Percentiles rank a stretch among this genome's conserved stretches.
phyloP scores from a whole-genome alignment of 2,329 filamentous ascomycete genomes.

The Talaromyces sp. region DNA sequence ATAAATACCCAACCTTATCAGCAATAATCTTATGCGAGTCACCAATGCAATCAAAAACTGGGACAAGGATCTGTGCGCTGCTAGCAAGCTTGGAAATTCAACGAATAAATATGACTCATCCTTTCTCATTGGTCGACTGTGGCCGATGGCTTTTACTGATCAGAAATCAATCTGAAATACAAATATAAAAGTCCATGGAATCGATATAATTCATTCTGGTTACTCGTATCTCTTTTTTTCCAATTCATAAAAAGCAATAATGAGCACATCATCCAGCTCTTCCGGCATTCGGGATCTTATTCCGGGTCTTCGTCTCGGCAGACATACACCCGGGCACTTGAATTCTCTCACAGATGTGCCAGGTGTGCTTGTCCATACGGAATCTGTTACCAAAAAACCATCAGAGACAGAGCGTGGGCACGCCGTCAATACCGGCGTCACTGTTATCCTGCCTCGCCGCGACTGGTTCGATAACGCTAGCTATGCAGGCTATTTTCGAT shows the following conservation, averaged over 20 bases:
- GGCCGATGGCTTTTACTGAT: neutral
- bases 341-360: constrained; percentile 9
- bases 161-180: neutral
- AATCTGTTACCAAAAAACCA: neutral
- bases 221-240: neutral
- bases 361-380: constrained; percentile 6
- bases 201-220: neutral
- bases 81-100: neutral
- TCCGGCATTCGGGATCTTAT: constrained; percentile 3
- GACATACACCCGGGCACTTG: neutral
- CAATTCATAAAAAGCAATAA: neutral
- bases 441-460: constrained; percentile 4
- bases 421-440: constrained; percentile 8
- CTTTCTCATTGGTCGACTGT: neutral
- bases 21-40: constrained; percentile 39
- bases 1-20: too few relatives aligned
- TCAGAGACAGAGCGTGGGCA: constrained; percentile 2
- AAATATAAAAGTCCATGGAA: neutral
- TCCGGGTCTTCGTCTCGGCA: neutral
- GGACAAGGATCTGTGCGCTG: neutral
- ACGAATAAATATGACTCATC: neutral
- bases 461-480: constrained; percentile 8
- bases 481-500: constrained; percentile 9
- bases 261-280: neutral
- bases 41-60: neutral